phyloP scores from a whole-genome alignment of 208 protist species.

The Crithidia fasciculata region DNA sequence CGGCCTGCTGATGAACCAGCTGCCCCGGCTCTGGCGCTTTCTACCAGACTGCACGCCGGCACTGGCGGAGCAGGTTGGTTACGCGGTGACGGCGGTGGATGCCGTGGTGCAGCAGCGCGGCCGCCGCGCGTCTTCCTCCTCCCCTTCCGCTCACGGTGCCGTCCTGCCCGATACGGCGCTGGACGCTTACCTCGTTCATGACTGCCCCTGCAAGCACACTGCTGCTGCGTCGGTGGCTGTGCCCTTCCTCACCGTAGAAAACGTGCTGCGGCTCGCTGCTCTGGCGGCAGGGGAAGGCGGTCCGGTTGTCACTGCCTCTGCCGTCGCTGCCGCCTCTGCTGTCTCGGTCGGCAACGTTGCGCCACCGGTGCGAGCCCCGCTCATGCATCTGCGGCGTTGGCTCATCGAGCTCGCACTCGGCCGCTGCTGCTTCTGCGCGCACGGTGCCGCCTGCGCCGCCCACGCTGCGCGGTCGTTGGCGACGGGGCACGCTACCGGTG shows the following conservation, averaged over 20 bases:
- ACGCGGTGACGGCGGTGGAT: background rate
- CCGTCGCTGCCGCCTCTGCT: background rate
- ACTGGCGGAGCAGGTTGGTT: constrained; percentile 21
- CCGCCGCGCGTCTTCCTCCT: too few species aligned
- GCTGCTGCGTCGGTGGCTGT: background rate
- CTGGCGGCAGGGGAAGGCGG: constrained; percentile 2
- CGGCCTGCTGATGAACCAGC: constrained; percentile 48
- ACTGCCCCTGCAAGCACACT: constrained; percentile 17
- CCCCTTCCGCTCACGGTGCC: too few species aligned
- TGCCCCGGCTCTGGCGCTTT: constrained; percentile 52
- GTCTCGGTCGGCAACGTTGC: background rate
- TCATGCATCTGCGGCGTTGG: constrained; percentile 31
- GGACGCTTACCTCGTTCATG: constrained; percentile 30
- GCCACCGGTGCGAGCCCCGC: background rate
- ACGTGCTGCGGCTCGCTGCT: constrained; percentile 27
- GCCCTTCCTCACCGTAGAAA: constrained; percentile 29
- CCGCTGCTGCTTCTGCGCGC: constrained; percentile 40
- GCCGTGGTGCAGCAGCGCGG: too few species aligned
- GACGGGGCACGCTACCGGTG: background rate
- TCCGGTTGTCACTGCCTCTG: background rate
- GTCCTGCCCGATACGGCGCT: constrained; percentile 18
- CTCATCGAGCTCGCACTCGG: constrained; percentile 25
- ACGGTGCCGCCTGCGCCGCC: background rate
- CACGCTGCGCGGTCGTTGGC: background rate
- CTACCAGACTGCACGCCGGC: constrained; percentile 20